Evolutionary conservation across 345 rosid species (phyloP).

Genomic region (Laguncularia racemosa): DNA sequence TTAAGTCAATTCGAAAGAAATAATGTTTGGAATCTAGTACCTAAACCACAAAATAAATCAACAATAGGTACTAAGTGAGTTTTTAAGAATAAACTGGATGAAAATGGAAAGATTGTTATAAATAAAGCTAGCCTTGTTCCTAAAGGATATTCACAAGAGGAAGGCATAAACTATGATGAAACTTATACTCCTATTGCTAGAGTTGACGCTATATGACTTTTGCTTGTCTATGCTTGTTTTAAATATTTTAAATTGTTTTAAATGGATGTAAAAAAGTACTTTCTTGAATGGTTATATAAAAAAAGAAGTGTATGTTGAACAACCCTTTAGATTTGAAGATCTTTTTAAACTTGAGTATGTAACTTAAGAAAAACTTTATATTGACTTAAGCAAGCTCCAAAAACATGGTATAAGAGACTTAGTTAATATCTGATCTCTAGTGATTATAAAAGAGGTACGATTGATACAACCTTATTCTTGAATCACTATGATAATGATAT

Average conservation of each 20-base stretch:
- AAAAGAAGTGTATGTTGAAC: not conserved
- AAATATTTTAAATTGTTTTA: not conserved
- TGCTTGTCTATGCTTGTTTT: not conserved
- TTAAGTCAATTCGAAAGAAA: not conserved
- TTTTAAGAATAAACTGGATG: not conserved
- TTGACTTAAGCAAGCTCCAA: not conserved
- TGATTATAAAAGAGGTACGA: not conserved
- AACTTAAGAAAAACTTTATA: not conserved
- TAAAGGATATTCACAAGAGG: not conserved
- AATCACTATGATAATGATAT: not conserved
- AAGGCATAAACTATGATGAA: not conserved
- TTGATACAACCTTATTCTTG: not conserved
- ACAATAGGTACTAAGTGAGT: not conserved
- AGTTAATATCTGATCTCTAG: not conserved
- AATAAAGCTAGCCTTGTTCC: not conserved
- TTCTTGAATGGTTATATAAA: not conserved
- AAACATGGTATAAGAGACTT: not conserved
- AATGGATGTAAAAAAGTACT: not conserved
- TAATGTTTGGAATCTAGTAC: not conserved
- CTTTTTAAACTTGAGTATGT: not conserved
- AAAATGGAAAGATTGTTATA: not conserved
- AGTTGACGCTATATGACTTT: not conserved
- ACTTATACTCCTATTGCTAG: not conserved
- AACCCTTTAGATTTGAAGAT: not conserved
- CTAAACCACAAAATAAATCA: not conserved